Percentiles rank a stretch among this genome's conserved stretches.
These are phyloP conservation scores for Coemansia sp. DNA, from an alignment of 192 early-diverging fungal species.

Conservation along the genomic window DNA sequence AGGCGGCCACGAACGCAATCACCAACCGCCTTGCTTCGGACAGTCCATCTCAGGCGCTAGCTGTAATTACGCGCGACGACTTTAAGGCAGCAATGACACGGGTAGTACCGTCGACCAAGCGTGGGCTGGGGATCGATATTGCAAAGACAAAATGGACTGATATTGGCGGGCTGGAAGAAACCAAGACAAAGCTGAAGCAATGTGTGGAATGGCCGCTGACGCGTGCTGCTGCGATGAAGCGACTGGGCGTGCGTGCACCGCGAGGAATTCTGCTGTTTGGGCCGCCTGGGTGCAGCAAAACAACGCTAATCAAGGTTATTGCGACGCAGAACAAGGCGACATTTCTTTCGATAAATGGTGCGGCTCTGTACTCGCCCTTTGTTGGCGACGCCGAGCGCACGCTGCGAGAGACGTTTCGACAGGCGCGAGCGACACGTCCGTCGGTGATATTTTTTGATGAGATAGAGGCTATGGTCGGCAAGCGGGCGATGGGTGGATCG, in stretches of 20 bases:
- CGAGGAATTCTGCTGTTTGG: slow-evolving; percentile 93
- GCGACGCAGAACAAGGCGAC: slow-evolving; percentile 75
- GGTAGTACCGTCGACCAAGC: slow-evolving; percentile 71
- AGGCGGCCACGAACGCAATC: slow-evolving; percentile 62
- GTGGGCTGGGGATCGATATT: slow-evolving; percentile 64
- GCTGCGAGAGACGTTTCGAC: slow-evolving; percentile 73
- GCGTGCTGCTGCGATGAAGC: slow-evolving; percentile 63
- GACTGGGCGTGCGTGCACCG: slow-evolving; percentile 79
- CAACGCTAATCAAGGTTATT: slow-evolving; percentile 86
- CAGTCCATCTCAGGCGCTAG: background rate
- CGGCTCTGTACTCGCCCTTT: slow-evolving; percentile 30
- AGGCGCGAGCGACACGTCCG: slow-evolving; percentile 76
- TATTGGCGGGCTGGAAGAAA: slow-evolving; percentile 81
- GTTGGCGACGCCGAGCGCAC: slow-evolving; percentile 40
- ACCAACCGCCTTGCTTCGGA: background rate
- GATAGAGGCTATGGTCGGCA: slow-evolving; percentile 94
- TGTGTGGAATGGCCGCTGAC: slow-evolving; percentile 88
- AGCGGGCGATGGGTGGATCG: slow-evolving; percentile 58
- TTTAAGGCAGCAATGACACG: slow-evolving; percentile 65
- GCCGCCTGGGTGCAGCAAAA: slow-evolving; percentile 98
- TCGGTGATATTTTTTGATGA: slow-evolving; percentile 96
- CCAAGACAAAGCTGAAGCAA: slow-evolving; percentile 78
- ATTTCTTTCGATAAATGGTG: slow-evolving; percentile 64
- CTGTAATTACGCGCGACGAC: slow-evolving; percentile 28
- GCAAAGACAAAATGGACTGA: slow-evolving; percentile 73